Evolutionary conservation across 495 filamentous ascomycete genomes (phyloP).

Genomic region (Penicillium arizonense): DNA sequence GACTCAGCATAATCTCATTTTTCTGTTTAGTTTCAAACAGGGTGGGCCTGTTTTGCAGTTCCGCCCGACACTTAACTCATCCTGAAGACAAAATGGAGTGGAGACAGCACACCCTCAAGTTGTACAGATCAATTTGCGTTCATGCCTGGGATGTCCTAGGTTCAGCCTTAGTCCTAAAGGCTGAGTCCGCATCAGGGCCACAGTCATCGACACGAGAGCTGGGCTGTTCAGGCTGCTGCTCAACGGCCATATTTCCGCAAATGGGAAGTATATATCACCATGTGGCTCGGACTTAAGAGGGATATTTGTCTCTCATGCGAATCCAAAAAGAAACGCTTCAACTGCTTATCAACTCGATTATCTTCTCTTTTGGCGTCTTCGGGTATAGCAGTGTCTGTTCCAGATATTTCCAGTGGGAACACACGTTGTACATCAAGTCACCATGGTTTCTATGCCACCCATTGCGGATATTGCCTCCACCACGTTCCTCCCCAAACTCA

Average conservation of each 20-base stretch:
- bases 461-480: constrained; percentile 10
- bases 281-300: constrained; percentile 1
- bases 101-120: constrained; percentile 3
- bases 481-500: constrained; percentile 4
- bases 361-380: background rate
- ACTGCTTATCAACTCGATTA: background rate
- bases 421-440: constrained; percentile 10
- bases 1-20: background rate
- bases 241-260: background rate
- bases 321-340: background rate
- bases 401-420: background rate
- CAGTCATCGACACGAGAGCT: constrained; percentile 19
- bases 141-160: constrained; percentile 3
- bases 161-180: constrained; percentile 14
- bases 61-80: background rate
- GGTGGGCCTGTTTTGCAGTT: background rate
- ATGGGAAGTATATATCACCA: constrained; percentile 18
- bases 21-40: background rate
- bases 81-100: background rate
- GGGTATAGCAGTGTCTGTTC: background rate
- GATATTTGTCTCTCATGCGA: background rate
- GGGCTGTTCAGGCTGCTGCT: background rate
- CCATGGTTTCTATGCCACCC: constrained; percentile 19
- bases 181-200: constrained; percentile 22
- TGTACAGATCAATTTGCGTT: constrained; percentile 17